Evolutionary conservation across 2,329 filamentous ascomycete genomes (phyloP), one percentile per base, ranked within the genome.

Genomic region (Fusarium scirpi): DNA sequence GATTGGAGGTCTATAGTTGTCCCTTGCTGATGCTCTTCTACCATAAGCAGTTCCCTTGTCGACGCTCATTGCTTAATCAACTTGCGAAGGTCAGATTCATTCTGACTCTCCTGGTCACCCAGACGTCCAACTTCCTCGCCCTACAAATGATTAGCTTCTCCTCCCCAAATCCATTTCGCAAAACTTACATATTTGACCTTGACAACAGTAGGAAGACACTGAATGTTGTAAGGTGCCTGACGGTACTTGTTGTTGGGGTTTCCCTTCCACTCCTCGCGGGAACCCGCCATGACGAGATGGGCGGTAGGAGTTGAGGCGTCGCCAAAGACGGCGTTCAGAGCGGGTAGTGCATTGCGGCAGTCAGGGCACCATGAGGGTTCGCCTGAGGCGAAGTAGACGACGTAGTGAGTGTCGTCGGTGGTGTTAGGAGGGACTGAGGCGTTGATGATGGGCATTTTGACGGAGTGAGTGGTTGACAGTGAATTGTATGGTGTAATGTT

Each of bases 381-480:
- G 13, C 76, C 76, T 0, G 76, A 78, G 5, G 75, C 76, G 32
- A 77, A 77, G 62, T 77, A 77, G 29, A 76, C 75, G 64, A 77
- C 74, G 32, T 78, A 77, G 61, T 77, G 76, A 43, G 65, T 67
- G 61, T 74, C 72, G 43, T 55, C 45, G 43, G 57, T 67, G 6
- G 73, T 52, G 11, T 74, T 63, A 8, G 76, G 76, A 12, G 76
- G 76, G 3, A 64, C 27, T 7, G 76, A 56, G 20, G 69, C 72
- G 54, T 76, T 56, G 55, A 76, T 62, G 54, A 77, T 67, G 56
- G 76, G 76, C 76, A 77, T 77, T 52, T 62, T 62, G 4, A 16
- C 2, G 16, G 13, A 0, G 1, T 22, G 20, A 15, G 22, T 18
- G 2, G 18, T 30, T 38, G 34, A 38, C 6, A 7, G 18, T 12